These are phyloP conservation scores for Astrocystis sublimbata DNA, from an alignment of 495 filamentous ascomycete genomes.

Conservation along the genomic window DNA sequence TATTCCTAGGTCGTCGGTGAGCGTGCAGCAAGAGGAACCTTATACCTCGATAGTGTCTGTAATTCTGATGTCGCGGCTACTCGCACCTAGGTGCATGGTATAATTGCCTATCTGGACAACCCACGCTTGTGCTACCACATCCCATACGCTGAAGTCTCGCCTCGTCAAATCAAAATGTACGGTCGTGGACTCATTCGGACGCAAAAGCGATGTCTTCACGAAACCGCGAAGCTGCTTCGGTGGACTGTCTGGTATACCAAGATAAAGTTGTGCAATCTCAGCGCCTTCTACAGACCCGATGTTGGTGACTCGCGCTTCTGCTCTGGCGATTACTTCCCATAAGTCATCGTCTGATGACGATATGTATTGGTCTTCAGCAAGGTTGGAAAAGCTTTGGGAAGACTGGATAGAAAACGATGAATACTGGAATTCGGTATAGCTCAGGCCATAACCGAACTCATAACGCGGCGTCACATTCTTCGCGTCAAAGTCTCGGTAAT, in stretches of 20 bases:
- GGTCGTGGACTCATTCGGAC: constrained; percentile 50
- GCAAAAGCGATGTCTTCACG: constrained; percentile 63
- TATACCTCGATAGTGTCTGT: constrained; percentile 29
- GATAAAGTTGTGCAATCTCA: constrained; percentile 75
- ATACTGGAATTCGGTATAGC: constrained; percentile 66
- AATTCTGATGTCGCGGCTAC: constrained; percentile 50
- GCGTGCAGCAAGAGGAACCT: background rate
- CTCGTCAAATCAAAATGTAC: constrained; percentile 71
- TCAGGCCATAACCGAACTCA: constrained; percentile 71
- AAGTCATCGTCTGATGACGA: constrained; percentile 57
- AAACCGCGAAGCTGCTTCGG: constrained; percentile 72
- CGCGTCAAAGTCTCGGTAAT: constrained; percentile 67
- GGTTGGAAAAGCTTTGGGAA: constrained; percentile 19
- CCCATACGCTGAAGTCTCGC: constrained; percentile 70
- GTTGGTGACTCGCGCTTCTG: constrained; percentile 65
- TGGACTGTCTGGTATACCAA: constrained; percentile 58
- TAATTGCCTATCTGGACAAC: constrained; percentile 56
- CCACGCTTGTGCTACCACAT: constrained; percentile 80
- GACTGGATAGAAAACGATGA: constrained; percentile 42
- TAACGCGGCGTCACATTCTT: constrained; percentile 63
- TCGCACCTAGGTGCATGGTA: constrained; percentile 47
- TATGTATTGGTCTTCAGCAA: constrained; percentile 51
- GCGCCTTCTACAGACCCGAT: constrained; percentile 63
- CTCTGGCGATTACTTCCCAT: constrained; percentile 59
- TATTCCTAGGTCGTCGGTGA: background rate